Conservation (phyloP, 2,329 filamentous ascomycete genomes). For the Cladosporium phlei region DNA sequence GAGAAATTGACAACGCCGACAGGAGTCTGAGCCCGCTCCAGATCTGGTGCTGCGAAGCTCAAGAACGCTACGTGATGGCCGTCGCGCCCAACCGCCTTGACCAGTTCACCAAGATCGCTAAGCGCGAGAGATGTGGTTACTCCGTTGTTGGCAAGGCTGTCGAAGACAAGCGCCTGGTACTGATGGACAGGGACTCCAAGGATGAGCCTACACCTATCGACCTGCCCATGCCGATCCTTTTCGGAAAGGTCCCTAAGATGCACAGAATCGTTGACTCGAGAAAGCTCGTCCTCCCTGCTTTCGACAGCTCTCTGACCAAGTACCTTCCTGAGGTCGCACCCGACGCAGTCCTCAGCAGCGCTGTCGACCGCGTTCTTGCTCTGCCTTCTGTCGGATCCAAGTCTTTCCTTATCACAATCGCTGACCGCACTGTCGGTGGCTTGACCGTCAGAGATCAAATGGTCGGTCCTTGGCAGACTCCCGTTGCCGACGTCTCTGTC, state of each 20-base stretch:
- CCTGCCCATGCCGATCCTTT: constrained; percentile 80
- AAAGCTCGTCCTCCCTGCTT: constrained; percentile 62
- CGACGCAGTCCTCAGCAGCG: constrained; percentile 48
- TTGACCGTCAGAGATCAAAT: constrained; percentile 87
- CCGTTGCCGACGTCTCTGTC: constrained; percentile 89
- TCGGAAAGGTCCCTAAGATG: constrained; percentile 81
- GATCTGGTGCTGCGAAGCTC: constrained; percentile 97
- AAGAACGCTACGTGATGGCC: constrained; percentile 91
- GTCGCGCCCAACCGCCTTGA: constrained; percentile 78
- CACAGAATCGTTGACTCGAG: constrained; percentile 68
- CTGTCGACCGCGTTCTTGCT: constrained; percentile 73
- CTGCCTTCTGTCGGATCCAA: constrained; percentile 94
- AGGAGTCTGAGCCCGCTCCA: constrained; percentile 89
- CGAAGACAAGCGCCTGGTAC: constrained; percentile 67
- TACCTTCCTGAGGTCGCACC: constrained; percentile 56
- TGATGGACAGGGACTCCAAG: constrained; percentile 74
- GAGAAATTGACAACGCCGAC: constrained; percentile 87
- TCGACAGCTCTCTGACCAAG: constrained; percentile 68
- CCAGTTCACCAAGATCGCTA: constrained; percentile 61
- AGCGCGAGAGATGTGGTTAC: constrained; percentile 84
- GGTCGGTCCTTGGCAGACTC: constrained; percentile 93
- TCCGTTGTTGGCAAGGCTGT: constrained; percentile 82
- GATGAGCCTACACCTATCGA: constrained; percentile 77
- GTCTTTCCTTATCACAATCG: constrained; percentile 94
- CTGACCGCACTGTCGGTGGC: constrained; percentile 85